phyloP scores from a whole-genome alignment of 768 basidiomycete genomes.

The Panellus pusillus region DNA sequence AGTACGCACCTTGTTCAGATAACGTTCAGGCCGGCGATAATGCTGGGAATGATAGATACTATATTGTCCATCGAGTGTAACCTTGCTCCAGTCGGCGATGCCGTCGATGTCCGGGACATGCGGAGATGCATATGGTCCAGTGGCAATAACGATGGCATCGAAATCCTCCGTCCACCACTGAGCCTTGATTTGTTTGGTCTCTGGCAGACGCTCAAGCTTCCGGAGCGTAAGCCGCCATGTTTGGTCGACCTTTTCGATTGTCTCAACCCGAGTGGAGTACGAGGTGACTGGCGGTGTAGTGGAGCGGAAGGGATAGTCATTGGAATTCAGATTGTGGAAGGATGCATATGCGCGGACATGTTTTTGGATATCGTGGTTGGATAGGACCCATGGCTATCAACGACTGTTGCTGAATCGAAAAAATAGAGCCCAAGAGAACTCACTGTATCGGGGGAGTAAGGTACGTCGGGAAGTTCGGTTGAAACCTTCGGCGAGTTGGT shows the following conservation, averaged over 20 bases:
- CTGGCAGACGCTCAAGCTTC: conserved; percentile 18
- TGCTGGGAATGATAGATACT: conserved; percentile 32
- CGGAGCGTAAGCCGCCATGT: conserved; percentile 25
- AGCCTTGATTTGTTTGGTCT: conserved; percentile 20
- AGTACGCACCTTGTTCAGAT: conserved; percentile 28
- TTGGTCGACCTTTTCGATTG: conserved; percentile 28
- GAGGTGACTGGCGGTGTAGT: conserved; percentile 21
- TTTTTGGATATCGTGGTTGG: conserved; percentile 22
- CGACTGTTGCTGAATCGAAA: neutral
- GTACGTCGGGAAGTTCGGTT: conserved; percentile 23
- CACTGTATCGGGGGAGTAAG: conserved; percentile 21
- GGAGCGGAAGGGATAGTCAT: conserved; percentile 24
- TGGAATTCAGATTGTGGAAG: conserved; percentile 30
- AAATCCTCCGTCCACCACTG: conserved; percentile 33
- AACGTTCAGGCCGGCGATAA: conserved; percentile 32
- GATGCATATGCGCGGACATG: conserved; percentile 35
- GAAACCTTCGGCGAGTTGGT: conserved; percentile 19
- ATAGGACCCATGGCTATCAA: conserved; percentile 22
- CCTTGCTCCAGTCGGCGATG: conserved; percentile 28
- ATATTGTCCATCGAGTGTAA: conserved; percentile 16
- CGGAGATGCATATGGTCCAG: conserved; percentile 33
- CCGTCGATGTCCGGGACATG: conserved; percentile 34
- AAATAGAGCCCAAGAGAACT: neutral
- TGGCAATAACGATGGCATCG: conserved; percentile 33
- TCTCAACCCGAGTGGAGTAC: conserved; percentile 42